Evolutionary conservation across 2,329 filamentous ascomycete species (phyloP), one percentile per base, ranked within the genome.

Genomic region (Rugonectria rugulosa): DNA sequence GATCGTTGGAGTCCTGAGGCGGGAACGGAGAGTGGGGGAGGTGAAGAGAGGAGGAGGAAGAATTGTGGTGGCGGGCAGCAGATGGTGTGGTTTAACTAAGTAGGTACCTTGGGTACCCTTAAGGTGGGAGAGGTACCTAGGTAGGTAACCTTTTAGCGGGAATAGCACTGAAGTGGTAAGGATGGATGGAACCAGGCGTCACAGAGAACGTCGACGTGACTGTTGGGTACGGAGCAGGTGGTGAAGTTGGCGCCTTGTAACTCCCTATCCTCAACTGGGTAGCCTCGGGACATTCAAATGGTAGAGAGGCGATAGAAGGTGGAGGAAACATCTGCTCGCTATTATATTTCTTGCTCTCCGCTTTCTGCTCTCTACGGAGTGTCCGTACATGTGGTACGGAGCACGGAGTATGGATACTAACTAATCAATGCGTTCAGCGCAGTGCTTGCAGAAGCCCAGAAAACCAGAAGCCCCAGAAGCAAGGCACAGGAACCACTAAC

Each of bases 21-120:
- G 50, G 59, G 42, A 42, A 52, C 44, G 46, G 45, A 42, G 42
- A 62, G 37, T 56, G 55, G 46, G 36, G 23, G 34, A 40, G 21
- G 46, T 12, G n/a, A 47, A 58, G 49, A 56, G 50, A 52, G 29
- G 50, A 52, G 29, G 23, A 37, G 60, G 54, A 52, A 66, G 64
- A 67, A 67, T 63, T 67, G 44, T 47, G 51, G 54, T 60, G 57
- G 54, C 54, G 51, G 58, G 53, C 53, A 57, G 52, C 46, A 38
- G 57, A 64, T 66, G 64, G 63, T 64, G 65, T 55, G 54, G 60
- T 60, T 40, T 8, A n/a, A n/a, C n/a, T n/a, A n/a, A n/a, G n/a
- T n/a, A n/a, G n/a, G n/a, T n/a, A n/a, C n/a, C n/a, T n/a, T n/a
- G n/a, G n/a, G n/a, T n/a, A n/a, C n/a, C n/a, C n/a, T n/a, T n/a